Conservation (phyloP, 257 asterid genomes). For the Buddleja alternifolia region DNA sequence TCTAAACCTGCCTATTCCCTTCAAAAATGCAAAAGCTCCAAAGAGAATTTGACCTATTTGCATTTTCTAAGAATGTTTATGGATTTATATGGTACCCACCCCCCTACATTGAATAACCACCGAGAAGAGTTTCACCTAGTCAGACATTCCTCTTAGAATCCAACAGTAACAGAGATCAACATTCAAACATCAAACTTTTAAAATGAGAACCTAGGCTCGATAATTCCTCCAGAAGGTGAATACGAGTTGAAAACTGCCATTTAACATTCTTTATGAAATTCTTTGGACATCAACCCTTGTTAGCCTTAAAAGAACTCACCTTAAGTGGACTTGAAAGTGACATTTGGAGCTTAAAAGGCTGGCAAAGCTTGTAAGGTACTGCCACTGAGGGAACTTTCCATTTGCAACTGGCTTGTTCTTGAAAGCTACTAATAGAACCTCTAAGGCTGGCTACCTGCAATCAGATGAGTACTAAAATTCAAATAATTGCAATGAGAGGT, state of each 20-base stretch:
- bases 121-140: slow-evolving; percentile 3
- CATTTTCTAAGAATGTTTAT: not conserved
- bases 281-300: not conserved
- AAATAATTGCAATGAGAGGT: not conserved
- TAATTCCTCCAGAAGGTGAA: slow-evolving; percentile 15
- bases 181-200: not conserved
- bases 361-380: slow-evolving; percentile 81
- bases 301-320: slow-evolving; percentile 46
- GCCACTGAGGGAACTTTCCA: slow-evolving; percentile 63
- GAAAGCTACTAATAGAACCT: slow-evolving; percentile 94
- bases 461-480: slow-evolving; percentile 23
- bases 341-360: slow-evolving; percentile 68
- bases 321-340: slow-evolving; percentile 85
- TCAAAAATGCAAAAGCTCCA: not conserved
- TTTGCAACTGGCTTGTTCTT: slow-evolving; percentile 96
- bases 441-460: slow-evolving; percentile 91
- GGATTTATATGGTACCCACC: not conserved
- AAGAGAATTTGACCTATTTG: not conserved
- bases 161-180: not conserved
- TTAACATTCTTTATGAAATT: slow-evolving; percentile 20
- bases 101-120: slow-evolving; percentile 3
- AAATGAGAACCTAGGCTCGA: slow-evolving; percentile 6
- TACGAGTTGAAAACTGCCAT: slow-evolving; percentile 1
- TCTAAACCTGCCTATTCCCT: not conserved
- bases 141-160: not conserved